Evolutionary conservation across 2,329 filamentous ascomycete genomes (phyloP).

Genomic region (Colletotrichum paranaense): DNA sequence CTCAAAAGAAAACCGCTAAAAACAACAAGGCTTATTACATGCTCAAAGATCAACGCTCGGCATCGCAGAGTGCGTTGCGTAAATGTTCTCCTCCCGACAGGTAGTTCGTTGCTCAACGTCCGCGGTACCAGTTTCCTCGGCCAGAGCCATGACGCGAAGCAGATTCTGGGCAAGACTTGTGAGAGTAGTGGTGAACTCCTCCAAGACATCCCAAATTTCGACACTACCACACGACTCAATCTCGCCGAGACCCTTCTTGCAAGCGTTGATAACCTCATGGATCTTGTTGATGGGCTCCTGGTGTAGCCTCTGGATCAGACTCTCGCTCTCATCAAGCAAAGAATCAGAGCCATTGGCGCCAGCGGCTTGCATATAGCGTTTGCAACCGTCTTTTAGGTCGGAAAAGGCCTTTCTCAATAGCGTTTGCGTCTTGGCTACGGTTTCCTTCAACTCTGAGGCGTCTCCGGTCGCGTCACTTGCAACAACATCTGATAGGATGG

Average conservation of each 20-base stretch:
- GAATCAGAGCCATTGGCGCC: neutral
- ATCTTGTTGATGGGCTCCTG: neutral
- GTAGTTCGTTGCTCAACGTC: too few species aligned
- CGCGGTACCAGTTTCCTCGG: too few species aligned
- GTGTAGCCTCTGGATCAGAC: conserved; percentile 2
- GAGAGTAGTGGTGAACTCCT: too few species aligned
- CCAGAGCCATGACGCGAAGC: too few species aligned
- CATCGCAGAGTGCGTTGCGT: too few species aligned
- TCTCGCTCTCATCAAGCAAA: conserved; percentile 14
- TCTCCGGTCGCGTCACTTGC: too few species aligned
- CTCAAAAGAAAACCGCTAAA: too few species aligned
- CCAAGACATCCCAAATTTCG: neutral
- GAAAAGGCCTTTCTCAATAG: conserved; percentile 11
- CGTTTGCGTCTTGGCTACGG: neutral
- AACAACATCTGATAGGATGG: neutral
- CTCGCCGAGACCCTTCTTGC: neutral
- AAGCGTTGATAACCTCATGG: conserved; percentile 17
- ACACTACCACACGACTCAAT: neutral
- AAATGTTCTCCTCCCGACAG: too few species aligned
- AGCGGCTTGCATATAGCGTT: neutral
- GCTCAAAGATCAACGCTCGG: too few species aligned
- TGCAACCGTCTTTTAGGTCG: conserved; percentile 17
- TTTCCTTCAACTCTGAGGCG: neutral
- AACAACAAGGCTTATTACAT: too few species aligned
- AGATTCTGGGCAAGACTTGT: too few species aligned